Evolutionary conservation across 2,329 filamentous ascomycete species (phyloP).

Genomic region (Nigrospora osmanthi): DNA sequence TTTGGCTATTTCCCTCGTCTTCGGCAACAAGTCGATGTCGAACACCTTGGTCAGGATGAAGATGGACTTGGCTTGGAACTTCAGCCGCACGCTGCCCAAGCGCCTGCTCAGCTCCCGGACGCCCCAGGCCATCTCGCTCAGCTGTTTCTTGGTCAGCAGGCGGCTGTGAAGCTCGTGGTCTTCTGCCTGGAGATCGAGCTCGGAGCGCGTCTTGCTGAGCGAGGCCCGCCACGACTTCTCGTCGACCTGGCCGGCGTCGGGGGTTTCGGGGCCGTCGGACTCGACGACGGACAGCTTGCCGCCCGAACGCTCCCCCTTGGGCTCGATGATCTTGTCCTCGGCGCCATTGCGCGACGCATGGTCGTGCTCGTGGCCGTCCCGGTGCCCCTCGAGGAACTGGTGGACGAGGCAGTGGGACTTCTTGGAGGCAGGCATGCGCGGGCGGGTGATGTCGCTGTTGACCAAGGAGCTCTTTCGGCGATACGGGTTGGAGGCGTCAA

Average conservation of each 20-base stretch:
- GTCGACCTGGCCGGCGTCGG: slow-evolving; percentile 44
- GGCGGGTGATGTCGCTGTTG: slow-evolving; percentile 33
- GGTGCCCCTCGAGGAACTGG: slow-evolving; percentile 53
- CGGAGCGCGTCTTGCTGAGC: slow-evolving; percentile 34
- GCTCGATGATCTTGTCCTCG: slow-evolving; percentile 17
- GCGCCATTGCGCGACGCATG: not conserved
- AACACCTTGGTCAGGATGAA: slow-evolving; percentile 91
- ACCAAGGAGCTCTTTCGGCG: slow-evolving; percentile 61
- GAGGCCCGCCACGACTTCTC: slow-evolving; percentile 46
- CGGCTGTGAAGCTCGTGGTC: slow-evolving; percentile 44
- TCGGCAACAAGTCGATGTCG: slow-evolving; percentile 68
- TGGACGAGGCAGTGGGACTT: slow-evolving; percentile 58
- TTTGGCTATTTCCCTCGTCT: slow-evolving; percentile 67
- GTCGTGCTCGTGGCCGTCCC: slow-evolving; percentile 16
- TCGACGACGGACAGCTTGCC: slow-evolving; percentile 23
- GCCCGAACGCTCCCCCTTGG: slow-evolving; percentile 17
- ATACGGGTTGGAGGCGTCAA: slow-evolving; percentile 52
- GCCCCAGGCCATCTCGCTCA: slow-evolving; percentile 95
- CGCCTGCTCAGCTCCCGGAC: slow-evolving; percentile 85
- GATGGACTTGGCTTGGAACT: slow-evolving; percentile 72
- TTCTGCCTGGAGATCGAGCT: slow-evolving; percentile 26
- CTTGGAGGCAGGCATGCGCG: slow-evolving; percentile 24
- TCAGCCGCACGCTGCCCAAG: slow-evolving; percentile 74
- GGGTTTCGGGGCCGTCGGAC: slow-evolving; percentile 28
- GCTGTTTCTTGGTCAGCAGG: slow-evolving; percentile 88